These are phyloP conservation scores for Trypanosoma rangeli DNA, from an alignment of 208 protist genomes.

Conservation along the genomic window DNA sequence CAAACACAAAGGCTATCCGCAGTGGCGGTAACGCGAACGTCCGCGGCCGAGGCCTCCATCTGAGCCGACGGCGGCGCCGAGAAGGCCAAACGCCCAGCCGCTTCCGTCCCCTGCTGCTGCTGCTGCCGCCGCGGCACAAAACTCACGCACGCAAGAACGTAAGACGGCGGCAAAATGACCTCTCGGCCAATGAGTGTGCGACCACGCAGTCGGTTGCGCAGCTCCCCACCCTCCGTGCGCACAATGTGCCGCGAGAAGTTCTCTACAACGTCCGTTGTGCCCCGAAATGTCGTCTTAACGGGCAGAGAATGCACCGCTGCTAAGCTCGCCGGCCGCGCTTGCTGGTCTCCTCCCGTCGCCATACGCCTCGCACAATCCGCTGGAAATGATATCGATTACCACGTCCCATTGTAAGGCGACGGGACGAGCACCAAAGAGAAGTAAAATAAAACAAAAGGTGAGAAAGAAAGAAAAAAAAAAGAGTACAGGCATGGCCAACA, in stretches of 20 bases:
- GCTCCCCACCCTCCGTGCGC: slow-evolving; percentile 27
- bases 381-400: neutral
- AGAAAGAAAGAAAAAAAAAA: neutral
- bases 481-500: no score
- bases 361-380: neutral
- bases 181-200: slow-evolving; percentile 28
- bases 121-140: slow-evolving; percentile 10
- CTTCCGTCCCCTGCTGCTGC: neutral
- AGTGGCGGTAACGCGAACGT: slow-evolving; percentile 27
- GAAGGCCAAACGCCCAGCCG: slow-evolving; percentile 6
- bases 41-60: slow-evolving; percentile 11
- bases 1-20: slow-evolving; percentile 42
- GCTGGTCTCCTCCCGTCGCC: neutral
- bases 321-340: slow-evolving; percentile 1
- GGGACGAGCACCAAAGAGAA: neutral
- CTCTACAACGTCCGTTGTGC: slow-evolving; percentile 59
- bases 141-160: slow-evolving; percentile 18
- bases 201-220: slow-evolving; percentile 29
- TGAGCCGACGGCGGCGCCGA: slow-evolving; percentile 10
- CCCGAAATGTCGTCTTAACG: slow-evolving; percentile 60
- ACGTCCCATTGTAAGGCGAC: no score
- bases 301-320: slow-evolving; percentile 63
- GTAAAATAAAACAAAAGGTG: neutral
- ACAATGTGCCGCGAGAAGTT: slow-evolving; percentile 58
- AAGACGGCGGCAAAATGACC: slow-evolving; percentile 19